phyloP scores from a whole-genome alignment of 805 yeast species.

The Myxozyma sirexii region DNA sequence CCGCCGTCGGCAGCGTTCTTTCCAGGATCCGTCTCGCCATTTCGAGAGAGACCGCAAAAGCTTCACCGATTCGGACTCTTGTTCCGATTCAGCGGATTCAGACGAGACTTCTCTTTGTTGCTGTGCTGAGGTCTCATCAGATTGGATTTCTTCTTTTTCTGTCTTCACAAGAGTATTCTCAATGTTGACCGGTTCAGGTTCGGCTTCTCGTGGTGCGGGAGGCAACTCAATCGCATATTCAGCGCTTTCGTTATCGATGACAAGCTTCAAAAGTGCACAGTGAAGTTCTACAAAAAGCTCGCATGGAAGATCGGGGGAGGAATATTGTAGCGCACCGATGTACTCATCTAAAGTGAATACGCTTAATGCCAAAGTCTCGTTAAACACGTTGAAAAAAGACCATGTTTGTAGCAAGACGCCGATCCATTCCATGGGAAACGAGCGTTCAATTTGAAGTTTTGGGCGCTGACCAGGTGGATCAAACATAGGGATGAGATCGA shows the following conservation, averaged over 20 bases:
- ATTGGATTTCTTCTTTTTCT: not conserved
- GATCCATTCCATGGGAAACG: constrained; percentile 26
- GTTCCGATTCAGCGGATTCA: not conserved
- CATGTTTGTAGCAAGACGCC: constrained; percentile 59
- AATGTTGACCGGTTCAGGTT: not conserved
- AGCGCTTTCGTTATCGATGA: constrained; percentile 21
- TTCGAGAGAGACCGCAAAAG: constrained; percentile 35
- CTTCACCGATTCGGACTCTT: constrained; percentile 1
- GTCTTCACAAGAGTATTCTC: not conserved
- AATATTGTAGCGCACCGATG: constrained; percentile 51
- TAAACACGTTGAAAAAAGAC: constrained; percentile 74
- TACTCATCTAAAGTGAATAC: constrained; percentile 81
- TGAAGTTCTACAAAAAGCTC: constrained; percentile 35
- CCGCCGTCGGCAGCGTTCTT: constrained; percentile 71
- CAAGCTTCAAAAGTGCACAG: constrained; percentile 30
- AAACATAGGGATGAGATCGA: constrained; percentile 31
- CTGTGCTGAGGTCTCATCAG: not conserved
- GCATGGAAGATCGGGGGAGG: constrained; percentile 25
- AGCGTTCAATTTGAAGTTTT: constrained; percentile 25
- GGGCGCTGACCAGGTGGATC: constrained; percentile 32
- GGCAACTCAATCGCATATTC: constrained; percentile 25
- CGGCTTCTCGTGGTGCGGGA: not conserved
- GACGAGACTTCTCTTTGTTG: not conserved
- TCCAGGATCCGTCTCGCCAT: constrained; percentile 63
- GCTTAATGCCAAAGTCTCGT: constrained; percentile 64